Percentiles rank a stretch among this genome's conserved stretches.
These are phyloP conservation scores for Boletus pseudo-olivaceus DNA, from an alignment of 768 basidiomycete species.

Conservation along the genomic window DNA sequence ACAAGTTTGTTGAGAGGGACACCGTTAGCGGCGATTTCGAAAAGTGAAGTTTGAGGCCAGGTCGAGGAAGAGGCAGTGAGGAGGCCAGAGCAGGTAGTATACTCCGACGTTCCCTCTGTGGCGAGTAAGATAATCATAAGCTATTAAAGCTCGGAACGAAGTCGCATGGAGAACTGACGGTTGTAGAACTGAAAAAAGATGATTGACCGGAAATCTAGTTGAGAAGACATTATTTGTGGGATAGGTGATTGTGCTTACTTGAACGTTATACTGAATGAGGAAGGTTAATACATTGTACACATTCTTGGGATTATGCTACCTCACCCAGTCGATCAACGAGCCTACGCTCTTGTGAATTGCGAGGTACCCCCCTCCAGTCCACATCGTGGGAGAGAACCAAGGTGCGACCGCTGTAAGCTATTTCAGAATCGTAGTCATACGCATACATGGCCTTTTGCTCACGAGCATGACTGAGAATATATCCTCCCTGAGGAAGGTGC, in stretches of 20 bases:
- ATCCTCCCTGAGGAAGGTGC: slow-evolving; percentile 31
- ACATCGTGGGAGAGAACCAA: slow-evolving; percentile 37
- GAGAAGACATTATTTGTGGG: not conserved
- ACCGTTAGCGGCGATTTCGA: not conserved
- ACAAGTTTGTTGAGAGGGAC: not conserved
- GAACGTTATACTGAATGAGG: slow-evolving; percentile 39
- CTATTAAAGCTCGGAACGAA: not conserved
- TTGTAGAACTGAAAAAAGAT: slow-evolving; percentile 17
- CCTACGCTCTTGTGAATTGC: slow-evolving; percentile 37
- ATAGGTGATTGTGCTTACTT: slow-evolving; percentile 19
- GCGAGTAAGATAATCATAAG: not conserved
- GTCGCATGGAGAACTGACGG: slow-evolving; percentile 8
- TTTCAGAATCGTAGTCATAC: not conserved
- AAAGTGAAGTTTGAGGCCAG: slow-evolving; percentile 30
- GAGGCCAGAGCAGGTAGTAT: slow-evolving; percentile 36
- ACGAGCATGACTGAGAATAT: slow-evolving; percentile 36
- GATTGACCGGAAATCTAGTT: not conserved
- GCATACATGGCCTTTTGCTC: slow-evolving; percentile 3
- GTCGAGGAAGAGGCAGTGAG: slow-evolving; percentile 37
- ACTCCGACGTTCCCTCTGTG: slow-evolving; percentile 36
- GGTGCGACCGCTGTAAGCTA: slow-evolving; percentile 38
- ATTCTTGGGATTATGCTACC: not conserved
- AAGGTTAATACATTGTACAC: not conserved
- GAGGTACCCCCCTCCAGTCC: slow-evolving; percentile 42
- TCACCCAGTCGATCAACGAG: slow-evolving; percentile 43